phyloP scores from a whole-genome alignment of 2,329 filamentous ascomycete species.

The Monosporascus sp. region DNA sequence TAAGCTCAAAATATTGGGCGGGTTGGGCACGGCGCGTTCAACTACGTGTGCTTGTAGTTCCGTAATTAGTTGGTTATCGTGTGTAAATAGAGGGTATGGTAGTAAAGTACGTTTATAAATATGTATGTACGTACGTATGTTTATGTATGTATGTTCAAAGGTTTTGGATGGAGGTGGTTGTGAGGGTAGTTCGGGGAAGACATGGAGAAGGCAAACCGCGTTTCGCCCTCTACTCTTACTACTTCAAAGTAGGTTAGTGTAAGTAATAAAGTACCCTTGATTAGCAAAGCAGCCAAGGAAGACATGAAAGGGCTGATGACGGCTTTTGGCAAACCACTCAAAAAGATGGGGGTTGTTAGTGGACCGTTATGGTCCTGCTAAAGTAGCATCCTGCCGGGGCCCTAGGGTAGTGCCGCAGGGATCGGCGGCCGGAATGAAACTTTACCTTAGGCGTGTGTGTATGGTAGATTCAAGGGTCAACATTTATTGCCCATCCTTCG shows the following conservation, averaged over 20 bases:
- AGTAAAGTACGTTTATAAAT: neutral
- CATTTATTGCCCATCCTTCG: too few species aligned
- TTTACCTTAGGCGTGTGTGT: neutral
- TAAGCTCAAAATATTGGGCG: neutral
- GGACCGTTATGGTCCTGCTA: neutral
- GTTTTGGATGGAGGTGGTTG: neutral
- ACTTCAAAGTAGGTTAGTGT: neutral
- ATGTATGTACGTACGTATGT: neutral
- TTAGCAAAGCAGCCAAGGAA: neutral
- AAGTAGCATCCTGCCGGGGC: too few species aligned
- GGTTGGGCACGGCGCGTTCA: neutral
- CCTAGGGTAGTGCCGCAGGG: neutral
- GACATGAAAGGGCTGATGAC: neutral
- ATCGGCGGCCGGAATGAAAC: neutral
- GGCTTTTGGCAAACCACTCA: neutral
- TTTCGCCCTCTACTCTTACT: neutral
- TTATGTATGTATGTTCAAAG: neutral
- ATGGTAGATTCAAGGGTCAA: neutral
- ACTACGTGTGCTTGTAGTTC: neutral
- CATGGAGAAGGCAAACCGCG: neutral
- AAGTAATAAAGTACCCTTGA: neutral
- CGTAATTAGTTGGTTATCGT: neutral
- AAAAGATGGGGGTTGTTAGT: neutral
- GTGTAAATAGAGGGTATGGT: neutral
- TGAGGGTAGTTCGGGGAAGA: neutral